phyloP scores from a whole-genome alignment of 2,329 filamentous ascomycete genomes.

The Aspergillus sp. region DNA sequence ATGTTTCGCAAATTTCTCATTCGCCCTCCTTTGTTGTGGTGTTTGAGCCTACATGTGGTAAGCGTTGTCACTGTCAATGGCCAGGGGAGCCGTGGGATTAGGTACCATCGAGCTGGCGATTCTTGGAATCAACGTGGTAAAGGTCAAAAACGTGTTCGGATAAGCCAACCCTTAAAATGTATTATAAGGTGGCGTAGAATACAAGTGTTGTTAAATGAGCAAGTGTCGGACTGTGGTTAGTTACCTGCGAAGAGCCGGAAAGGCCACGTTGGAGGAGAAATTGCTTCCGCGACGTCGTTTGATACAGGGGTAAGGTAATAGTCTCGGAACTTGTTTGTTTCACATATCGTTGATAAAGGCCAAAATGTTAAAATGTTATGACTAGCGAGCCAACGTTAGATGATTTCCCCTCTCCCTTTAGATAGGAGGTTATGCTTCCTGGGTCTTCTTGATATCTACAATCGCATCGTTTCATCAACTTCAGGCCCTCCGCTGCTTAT shows the following conservation, averaged over 20 bases:
- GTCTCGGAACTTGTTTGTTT: too few relatives aligned
- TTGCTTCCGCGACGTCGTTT: neutral
- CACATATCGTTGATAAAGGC: neutral
- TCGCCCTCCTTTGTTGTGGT: conserved; percentile 64
- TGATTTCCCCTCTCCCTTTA: too few relatives aligned
- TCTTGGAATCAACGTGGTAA: too few relatives aligned
- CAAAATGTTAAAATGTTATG: too few relatives aligned
- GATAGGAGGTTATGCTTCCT: too few relatives aligned
- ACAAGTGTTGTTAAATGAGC: neutral
- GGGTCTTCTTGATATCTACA: too few relatives aligned
- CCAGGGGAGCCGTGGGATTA: neutral
- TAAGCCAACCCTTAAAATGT: too few relatives aligned
- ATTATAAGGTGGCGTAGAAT: too few relatives aligned
- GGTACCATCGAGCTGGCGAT: neutral
- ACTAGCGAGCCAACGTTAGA: too few relatives aligned
- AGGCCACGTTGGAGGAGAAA: conserved; percentile 5
- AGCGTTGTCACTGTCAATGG: neutral
- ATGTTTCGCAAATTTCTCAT: conserved; percentile 59
- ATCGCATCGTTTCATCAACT: too few relatives aligned
- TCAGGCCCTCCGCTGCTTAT: too few relatives aligned
- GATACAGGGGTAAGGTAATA: neutral
- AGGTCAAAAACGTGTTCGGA: too few relatives aligned
- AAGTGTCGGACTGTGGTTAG: neutral
- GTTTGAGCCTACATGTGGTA: conserved; percentile 56
- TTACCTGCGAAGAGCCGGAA: neutral